phyloP scores from a whole-genome alignment of 75 land plant species.

The Pinus taeda region DNA sequence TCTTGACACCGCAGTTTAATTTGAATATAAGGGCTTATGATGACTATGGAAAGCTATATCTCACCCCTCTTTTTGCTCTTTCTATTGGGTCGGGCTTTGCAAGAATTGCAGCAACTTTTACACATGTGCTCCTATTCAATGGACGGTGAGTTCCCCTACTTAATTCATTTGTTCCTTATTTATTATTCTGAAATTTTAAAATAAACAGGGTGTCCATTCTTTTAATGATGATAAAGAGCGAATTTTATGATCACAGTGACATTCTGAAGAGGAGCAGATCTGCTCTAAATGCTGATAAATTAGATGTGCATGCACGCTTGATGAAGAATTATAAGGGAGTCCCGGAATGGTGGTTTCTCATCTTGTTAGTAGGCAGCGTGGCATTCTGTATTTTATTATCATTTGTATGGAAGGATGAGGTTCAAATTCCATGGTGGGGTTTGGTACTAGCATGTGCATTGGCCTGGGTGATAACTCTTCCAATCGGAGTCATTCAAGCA shows the following conservation, averaged over 20 bases:
- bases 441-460: constrained; percentile 24
- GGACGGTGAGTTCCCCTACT: constrained; percentile 18
- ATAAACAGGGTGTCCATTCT: not conserved
- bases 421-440: constrained; percentile 46
- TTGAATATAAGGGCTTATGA: constrained; percentile 18
- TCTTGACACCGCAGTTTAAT: constrained; percentile 10
- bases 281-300: constrained; percentile 10
- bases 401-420: constrained; percentile 23
- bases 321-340: constrained; percentile 22
- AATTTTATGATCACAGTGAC: constrained; percentile 38
- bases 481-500: constrained; percentile 33
- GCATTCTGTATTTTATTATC: constrained; percentile 13
- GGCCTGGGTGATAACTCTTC: constrained; percentile 27
- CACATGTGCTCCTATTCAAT: constrained; percentile 31
- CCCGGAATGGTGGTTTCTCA: constrained; percentile 27
- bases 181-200: not conserved
- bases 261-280: constrained; percentile 62
- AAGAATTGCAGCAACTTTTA: constrained; percentile 21
- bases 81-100: constrained; percentile 36
- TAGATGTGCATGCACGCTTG: constrained; percentile 26
- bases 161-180: not conserved
- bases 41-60: constrained; percentile 9
- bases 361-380: constrained; percentile 11
- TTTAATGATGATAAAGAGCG: not conserved
- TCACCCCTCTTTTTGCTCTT: constrained; percentile 28